phyloP scores from a whole-genome alignment of 2,329 filamentous ascomycete species.

The Lachnellula arida region DNA sequence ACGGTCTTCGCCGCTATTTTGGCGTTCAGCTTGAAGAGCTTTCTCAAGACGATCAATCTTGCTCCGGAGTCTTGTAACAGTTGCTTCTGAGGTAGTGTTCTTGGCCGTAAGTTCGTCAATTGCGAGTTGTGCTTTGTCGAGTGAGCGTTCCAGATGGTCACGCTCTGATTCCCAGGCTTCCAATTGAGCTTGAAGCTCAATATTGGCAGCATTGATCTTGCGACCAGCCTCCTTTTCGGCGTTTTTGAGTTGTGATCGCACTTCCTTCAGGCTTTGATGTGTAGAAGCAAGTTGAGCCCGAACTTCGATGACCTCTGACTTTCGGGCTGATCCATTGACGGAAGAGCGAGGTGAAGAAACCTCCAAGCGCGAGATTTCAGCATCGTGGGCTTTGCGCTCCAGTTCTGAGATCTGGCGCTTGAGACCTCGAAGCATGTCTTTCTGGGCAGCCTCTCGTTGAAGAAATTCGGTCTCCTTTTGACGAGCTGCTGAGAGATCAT shows the following conservation, averaged over 20 bases:
- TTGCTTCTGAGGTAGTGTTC: slow-evolving; percentile 41
- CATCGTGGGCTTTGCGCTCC: slow-evolving; percentile 63
- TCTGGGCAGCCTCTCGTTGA: slow-evolving; percentile 61
- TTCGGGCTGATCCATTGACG: slow-evolving; percentile 45
- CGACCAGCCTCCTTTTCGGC: slow-evolving; percentile 38
- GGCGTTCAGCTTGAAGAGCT: slow-evolving; percentile 50
- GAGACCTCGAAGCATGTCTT: slow-evolving; percentile 56
- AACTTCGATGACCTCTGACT: slow-evolving; percentile 54
- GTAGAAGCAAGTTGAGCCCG: slow-evolving; percentile 57
- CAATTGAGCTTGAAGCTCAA: slow-evolving; percentile 47
- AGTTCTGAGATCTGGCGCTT: slow-evolving; percentile 63
- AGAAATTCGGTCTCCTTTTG: slow-evolving; percentile 61
- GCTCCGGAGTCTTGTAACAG: slow-evolving; percentile 44
- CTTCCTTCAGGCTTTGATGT: slow-evolving; percentile 55
- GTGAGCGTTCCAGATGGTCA: slow-evolving; percentile 35
- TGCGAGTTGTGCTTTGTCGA: slow-evolving; percentile 42
- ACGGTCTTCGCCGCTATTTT: slow-evolving; percentile 52
- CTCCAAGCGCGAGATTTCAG: slow-evolving; percentile 49
- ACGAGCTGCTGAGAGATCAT: slow-evolving; percentile 57
- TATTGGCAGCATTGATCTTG: slow-evolving; percentile 41
- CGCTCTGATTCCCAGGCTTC: slow-evolving; percentile 33
- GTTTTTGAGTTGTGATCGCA: slow-evolving; percentile 44
- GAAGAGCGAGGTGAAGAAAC: slow-evolving; percentile 45
- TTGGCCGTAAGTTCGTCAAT: slow-evolving; percentile 37
- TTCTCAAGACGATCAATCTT: slow-evolving; percentile 40